These are phyloP conservation scores for Phytopythium vexans DNA, from an alignment of 352 stramenopile genomes.

Conservation along the genomic window DNA sequence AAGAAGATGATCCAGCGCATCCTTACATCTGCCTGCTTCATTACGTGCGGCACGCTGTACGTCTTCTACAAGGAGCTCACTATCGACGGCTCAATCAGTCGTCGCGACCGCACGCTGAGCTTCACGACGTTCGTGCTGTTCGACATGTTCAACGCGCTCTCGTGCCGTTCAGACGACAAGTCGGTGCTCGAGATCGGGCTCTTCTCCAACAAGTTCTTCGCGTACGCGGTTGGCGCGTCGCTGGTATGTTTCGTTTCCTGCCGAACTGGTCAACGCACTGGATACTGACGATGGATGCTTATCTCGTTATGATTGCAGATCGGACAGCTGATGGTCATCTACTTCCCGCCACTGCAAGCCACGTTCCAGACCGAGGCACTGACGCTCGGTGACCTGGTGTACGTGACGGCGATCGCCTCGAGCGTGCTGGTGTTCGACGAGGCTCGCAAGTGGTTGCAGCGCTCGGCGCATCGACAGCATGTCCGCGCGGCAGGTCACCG, in stretches of 20 bases:
- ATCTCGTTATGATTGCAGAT: constrained; percentile 24
- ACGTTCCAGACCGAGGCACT: constrained; percentile 97
- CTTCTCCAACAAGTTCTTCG: constrained; percentile 93
- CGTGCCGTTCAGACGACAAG: constrained; percentile 93
- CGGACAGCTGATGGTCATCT: constrained; percentile 96
- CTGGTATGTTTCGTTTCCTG: constrained; percentile 34
- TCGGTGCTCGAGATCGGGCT: constrained; percentile 92
- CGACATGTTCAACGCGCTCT: constrained; percentile 98
- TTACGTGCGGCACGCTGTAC: constrained; percentile 75
- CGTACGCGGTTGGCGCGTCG: constrained; percentile 90
- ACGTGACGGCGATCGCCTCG: constrained; percentile 91
- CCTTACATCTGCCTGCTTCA: constrained; percentile 66
- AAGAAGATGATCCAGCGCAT: constrained; percentile 63
- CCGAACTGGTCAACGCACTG: background rate
- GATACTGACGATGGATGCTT: background rate
- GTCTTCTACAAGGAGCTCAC: constrained; percentile 85
- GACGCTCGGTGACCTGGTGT: constrained; percentile 89
- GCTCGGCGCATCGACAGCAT: constrained; percentile 24
- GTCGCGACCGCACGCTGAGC: constrained; percentile 96
- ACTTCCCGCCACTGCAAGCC: constrained; percentile 93
- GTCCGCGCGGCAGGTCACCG: constrained; percentile 32
- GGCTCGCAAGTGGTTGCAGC: constrained; percentile 87
- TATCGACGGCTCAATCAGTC: constrained; percentile 88
- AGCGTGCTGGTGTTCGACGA: constrained; percentile 93
- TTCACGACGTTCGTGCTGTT: constrained; percentile 99